Conservation (phyloP, 306 rosid genomes). For the Pachyrhizus erosus region DNA sequence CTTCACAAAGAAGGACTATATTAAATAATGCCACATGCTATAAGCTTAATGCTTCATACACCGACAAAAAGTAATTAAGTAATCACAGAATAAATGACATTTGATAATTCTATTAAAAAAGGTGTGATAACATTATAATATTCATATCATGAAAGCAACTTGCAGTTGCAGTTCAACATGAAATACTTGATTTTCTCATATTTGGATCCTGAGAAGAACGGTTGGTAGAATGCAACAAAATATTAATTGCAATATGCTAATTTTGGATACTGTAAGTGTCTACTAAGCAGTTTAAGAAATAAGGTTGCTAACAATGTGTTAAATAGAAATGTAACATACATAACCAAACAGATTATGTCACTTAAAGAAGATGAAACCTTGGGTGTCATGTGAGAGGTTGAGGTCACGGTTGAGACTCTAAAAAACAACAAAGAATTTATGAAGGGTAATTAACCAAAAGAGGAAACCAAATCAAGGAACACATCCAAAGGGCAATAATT, state of each 20-base stretch:
- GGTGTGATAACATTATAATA: not conserved
- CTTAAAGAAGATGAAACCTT: not conserved
- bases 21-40: slow-evolving; percentile 7
- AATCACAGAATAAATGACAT: not conserved
- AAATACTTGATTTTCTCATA: not conserved
- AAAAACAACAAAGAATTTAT: not conserved
- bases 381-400: not conserved
- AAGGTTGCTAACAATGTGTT: not conserved
- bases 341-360: not conserved
- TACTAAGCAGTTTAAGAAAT: not conserved
- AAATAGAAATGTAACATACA: not conserved
- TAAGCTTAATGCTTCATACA: slow-evolving; percentile 14
- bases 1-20: slow-evolving; percentile 6
- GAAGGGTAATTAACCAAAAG: not conserved
- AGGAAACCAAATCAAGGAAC: not conserved
- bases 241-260: not conserved
- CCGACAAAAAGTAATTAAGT: not conserved
- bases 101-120: not conserved
- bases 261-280: not conserved
- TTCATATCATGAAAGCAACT: slow-evolving; percentile 16
- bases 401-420: not conserved
- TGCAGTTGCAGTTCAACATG: not conserved
- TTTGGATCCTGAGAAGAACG: not conserved
- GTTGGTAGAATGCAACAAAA: not conserved
- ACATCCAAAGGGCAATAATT: not conserved